These are phyloP conservation scores for Symbiodinium natans DNA, from an alignment of 73 alveolate genomes.

Conservation along the genomic window DNA sequence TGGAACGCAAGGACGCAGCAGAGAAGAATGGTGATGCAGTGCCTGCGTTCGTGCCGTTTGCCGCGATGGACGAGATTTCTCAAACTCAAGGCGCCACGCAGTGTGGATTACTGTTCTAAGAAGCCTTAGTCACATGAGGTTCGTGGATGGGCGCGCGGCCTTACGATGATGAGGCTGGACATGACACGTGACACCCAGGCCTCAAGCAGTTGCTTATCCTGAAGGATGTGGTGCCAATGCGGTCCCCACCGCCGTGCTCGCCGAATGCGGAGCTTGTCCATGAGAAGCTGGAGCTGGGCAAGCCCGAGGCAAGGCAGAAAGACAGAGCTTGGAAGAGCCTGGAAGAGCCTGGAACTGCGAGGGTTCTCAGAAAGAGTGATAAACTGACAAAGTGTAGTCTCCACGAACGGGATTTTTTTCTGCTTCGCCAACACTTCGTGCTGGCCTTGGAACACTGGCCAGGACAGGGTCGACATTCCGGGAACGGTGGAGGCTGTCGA, in stretches of 20 bases:
- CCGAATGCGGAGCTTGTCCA: background rate
- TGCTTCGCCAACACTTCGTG: too few species aligned
- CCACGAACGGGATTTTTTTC: too few species aligned
- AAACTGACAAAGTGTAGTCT: too few species aligned
- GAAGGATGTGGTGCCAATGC: background rate
- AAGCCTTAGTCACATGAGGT: background rate
- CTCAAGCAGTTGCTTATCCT: too few species aligned
- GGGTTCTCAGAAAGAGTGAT: too few species aligned
- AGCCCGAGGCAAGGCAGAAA: background rate
- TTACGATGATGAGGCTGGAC: conserved; percentile 9
- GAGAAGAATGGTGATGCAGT: background rate
- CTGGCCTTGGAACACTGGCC: too few species aligned
- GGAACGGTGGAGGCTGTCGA: too few species aligned
- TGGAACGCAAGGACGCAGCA: too few species aligned
- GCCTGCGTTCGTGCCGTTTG: background rate
- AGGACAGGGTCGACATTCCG: background rate
- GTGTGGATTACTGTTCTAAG: too few species aligned
- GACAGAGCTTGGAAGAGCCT: background rate
- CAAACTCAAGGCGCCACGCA: too few species aligned
- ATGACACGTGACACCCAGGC: background rate
- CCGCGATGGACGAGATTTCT: background rate
- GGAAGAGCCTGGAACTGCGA: background rate
- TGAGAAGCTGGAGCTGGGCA: background rate
- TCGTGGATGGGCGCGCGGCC: conserved; percentile 16
- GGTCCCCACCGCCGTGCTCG: background rate